Evolutionary conservation across 129 eudicot genomes (phyloP).

Genomic region (Lactuca sativa): DNA sequence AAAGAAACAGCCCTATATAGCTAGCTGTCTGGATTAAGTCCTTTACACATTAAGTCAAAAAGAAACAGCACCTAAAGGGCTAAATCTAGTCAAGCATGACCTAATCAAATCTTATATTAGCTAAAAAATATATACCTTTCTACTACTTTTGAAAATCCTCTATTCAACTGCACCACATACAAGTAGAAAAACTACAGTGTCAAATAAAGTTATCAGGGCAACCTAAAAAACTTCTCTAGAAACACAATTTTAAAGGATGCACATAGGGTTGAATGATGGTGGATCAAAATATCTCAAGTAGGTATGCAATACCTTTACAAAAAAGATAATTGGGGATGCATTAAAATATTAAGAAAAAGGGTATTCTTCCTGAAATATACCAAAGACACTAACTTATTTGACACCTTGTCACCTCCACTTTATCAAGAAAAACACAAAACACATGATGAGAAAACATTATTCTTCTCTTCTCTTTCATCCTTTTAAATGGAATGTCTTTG

Average conservation of each 20-base stretch:
- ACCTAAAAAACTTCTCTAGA: not conserved
- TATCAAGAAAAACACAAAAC: not conserved
- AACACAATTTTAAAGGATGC: too few species aligned
- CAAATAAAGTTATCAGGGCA: not conserved
- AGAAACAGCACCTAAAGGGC: not conserved
- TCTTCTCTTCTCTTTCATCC: not conserved
- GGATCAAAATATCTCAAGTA: too few species aligned
- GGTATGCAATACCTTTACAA: too few species aligned
- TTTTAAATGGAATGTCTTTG: not conserved
- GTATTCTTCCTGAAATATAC: not conserved
- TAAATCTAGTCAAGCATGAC: not conserved
- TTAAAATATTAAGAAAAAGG: too few species aligned
- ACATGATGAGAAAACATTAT: not conserved
- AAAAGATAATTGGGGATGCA: too few species aligned
- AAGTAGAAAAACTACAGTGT: not conserved
- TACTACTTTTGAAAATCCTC: not conserved
- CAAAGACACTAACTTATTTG: not conserved
- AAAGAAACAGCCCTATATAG: too few species aligned
- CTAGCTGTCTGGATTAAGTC: not conserved
- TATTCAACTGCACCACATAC: not conserved
- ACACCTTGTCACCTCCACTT: not conserved
- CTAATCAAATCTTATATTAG: not conserved
- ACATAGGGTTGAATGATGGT: too few species aligned
- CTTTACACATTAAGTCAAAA: not conserved
- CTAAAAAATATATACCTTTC: not conserved